Conservation (phyloP, 1,284 basidiomycete species). For the Porogramme epimiltina region DNA sequence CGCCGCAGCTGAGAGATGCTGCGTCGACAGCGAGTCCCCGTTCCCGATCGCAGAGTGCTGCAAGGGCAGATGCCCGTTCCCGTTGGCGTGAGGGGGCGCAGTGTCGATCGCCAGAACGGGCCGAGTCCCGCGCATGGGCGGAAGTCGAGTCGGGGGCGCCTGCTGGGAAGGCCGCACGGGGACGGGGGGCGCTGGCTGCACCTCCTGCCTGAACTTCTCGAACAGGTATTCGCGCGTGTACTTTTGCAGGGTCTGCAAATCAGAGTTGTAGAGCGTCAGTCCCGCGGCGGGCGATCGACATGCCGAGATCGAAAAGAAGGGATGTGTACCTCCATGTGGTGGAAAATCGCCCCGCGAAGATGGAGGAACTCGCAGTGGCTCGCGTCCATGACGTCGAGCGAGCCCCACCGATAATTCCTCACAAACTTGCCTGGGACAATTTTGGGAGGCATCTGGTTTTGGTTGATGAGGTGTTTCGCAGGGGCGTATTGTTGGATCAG, state of each 20-base stretch:
- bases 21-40: conserved; percentile 26
- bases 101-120: conserved; percentile 76
- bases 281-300: conserved; percentile 17
- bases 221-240: conserved; percentile 83
- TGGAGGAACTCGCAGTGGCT: conserved; percentile 77
- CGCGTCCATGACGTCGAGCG: conserved; percentile 74
- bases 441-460: conserved; percentile 40
- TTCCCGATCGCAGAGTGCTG: conserved; percentile 39
- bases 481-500: conserved; percentile 71
- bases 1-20: conserved; percentile 20
- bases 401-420: conserved; percentile 78
- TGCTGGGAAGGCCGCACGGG: conserved; percentile 32
- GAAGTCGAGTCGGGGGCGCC: conserved; percentile 27
- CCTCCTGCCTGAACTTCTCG: conserved; percentile 71
- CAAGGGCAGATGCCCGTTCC: conserved; percentile 50
- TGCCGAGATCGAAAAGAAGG: conserved; percentile 28
- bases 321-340: conserved; percentile 72
- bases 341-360: conserved; percentile 74
- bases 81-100: conserved; percentile 45
- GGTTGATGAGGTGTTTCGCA: conserved; percentile 40
- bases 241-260: conserved; percentile 69
- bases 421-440: conserved; percentile 61
- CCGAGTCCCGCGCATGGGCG: conserved; percentile 52
- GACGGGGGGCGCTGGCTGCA: conserved; percentile 48
- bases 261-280: conserved; percentile 17